Evolutionary conservation across 192 early-diverging fungal genomes (phyloP), one percentile per base, ranked within the genome.

Genomic region (Mortierella alpina): DNA sequence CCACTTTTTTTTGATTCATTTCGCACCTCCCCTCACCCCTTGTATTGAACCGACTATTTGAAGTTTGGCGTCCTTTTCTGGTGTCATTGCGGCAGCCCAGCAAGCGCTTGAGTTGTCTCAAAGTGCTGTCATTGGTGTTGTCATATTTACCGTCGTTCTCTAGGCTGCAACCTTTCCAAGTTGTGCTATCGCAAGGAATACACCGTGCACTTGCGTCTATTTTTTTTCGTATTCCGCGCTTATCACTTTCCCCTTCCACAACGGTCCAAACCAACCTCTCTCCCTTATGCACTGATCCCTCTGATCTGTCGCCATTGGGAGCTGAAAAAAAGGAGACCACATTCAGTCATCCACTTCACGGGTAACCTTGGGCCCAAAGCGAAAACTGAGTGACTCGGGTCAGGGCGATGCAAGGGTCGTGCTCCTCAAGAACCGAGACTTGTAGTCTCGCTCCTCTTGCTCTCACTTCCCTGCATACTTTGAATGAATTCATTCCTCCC

Each of bases 61-160:
- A 41, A 14, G 23, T 22, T 18, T 15, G 31, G 15, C 23, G 18
- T 11, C 14, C 42, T 50, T 63, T 31, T 42, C n/a, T 60, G 55
- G 17, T 54, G 52, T 69, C 31, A 31, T 31, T 31, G 31, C 31
- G 31, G 31, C 31, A 31, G 31, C 3, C 31, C 31, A 31, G 31
- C 31, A 31, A 31, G 31, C 31, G 31, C 31, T 31, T 31, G 31
- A 15, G 14, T 40, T 51, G 22, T 46, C 46, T 41, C 47, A 52
- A 31, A 18, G 11, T 8, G 63, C 47, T 65, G 61, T 72, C 51
- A 48, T 49, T 18, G 70, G 55, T 58, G 44, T 47, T 64, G 70
- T 64, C 50, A 52, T 31, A 14, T 20, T 56, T 18, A 23, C 31
- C 31, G 31, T 31, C 31, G 58, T 59, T 31, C 31, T 31, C 31